These are phyloP conservation scores for Cyclotella cryptica DNA, from an alignment of 108 stramenopile species.

Conservation along the genomic window DNA sequence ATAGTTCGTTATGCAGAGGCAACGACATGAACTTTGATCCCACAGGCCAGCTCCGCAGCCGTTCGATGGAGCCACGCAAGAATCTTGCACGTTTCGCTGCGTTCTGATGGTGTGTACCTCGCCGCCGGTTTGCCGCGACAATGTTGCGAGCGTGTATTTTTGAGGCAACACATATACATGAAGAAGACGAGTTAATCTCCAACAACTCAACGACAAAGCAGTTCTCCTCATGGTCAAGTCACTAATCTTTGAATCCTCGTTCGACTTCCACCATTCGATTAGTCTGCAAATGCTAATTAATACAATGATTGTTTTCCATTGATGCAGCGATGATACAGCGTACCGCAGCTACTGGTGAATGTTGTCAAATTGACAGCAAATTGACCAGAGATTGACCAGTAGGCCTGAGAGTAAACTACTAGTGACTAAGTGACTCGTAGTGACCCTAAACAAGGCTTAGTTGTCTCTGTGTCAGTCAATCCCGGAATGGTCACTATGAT, in stretches of 20 bases:
- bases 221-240: background rate
- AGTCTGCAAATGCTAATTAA: too few species aligned
- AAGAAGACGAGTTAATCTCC: background rate
- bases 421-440: too few species aligned
- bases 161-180: background rate
- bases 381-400: too few species aligned
- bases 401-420: too few species aligned
- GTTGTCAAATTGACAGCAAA: too few species aligned
- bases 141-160: background rate
- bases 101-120: background rate
- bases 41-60: constrained; percentile 30
- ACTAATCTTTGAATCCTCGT: too few species aligned
- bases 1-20: constrained; percentile 17
- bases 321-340: too few species aligned
- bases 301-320: too few species aligned
- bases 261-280: too few species aligned
- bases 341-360: too few species aligned
- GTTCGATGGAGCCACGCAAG: background rate
- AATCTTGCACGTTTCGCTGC: background rate
- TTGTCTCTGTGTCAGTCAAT: background rate
- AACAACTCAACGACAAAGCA: background rate
- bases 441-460: too few species aligned
- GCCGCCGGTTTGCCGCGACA: background rate
- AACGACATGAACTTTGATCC: constrained; percentile 20
- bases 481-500: too few species aligned